Percentiles rank a stretch among this genome's conserved stretches.
These are phyloP conservation scores for Russula sp. DNA, from an alignment of 768 basidiomycete genomes.

Conservation along the genomic window DNA sequence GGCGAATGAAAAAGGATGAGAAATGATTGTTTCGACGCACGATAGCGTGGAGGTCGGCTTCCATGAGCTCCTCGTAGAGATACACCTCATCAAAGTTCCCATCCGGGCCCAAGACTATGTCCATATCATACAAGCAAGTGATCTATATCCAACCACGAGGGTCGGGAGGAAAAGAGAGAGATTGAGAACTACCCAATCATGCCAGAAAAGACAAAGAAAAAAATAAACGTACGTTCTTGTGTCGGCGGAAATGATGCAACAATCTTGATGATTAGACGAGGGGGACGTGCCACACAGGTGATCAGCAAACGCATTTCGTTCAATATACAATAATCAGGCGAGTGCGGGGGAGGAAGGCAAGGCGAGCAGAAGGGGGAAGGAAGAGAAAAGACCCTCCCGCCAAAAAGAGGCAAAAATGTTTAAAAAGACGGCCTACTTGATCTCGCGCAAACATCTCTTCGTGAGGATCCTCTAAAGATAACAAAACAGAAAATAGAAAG, in stretches of 20 bases:
- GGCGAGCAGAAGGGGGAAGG: not conserved
- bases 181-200: not conserved
- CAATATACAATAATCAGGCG: not conserved
- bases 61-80: constrained; percentile 98
- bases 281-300: constrained; percentile 9
- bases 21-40: constrained; percentile 44
- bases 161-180: not conserved
- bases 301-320: not conserved
- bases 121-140: constrained; percentile 97
- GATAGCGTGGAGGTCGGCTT: constrained; percentile 98
- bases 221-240: constrained; percentile 78
- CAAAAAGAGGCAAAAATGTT: not conserved
- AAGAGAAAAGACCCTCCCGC: no score
- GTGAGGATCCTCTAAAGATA: constrained; percentile 83
- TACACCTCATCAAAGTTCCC: constrained; percentile 97
- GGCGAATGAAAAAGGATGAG: not conserved
- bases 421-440: constrained; percentile 54
- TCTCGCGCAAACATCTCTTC: constrained; percentile 93
- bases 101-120: constrained; percentile 88
- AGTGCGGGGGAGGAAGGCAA: not conserved
- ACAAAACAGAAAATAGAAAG: not conserved
- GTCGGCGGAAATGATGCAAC: constrained; percentile 95
- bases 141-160: constrained; percentile 50
- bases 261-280: constrained; percentile 49
- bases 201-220: no score